phyloP scores from a whole-genome alignment of 2,329 filamentous ascomycete species.

The Paraconiothyrium brasiliense region DNA sequence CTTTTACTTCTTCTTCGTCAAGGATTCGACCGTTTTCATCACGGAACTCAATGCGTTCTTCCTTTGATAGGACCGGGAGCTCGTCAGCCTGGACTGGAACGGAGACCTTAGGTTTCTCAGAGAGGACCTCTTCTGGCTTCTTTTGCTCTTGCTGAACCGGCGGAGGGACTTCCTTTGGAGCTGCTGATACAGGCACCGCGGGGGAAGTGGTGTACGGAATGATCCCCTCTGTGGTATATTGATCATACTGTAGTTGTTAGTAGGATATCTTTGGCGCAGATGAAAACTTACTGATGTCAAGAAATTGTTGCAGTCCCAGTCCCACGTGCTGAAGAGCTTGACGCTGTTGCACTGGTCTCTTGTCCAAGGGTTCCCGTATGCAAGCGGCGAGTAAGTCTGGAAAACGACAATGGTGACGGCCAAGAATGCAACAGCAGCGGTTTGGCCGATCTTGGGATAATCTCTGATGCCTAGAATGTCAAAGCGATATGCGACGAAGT shows the following conservation, averaged over 20 bases:
- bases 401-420: slow-evolving; percentile 79
- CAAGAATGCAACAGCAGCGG: slow-evolving; percentile 78
- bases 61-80: slow-evolving; percentile 60
- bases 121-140: slow-evolving; percentile 34
- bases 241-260: slow-evolving; percentile 23
- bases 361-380: slow-evolving; percentile 95
- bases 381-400: slow-evolving; percentile 83
- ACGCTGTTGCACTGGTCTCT: slow-evolving; percentile 84
- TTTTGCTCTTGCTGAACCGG: slow-evolving; percentile 25
- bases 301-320: slow-evolving; percentile 98
- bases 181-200: slow-evolving; percentile 33
- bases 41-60: slow-evolving; percentile 91
- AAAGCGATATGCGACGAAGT: slow-evolving; percentile 82
- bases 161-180: slow-evolving; percentile 32
- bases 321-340: slow-evolving; percentile 90
- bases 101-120: slow-evolving; percentile 42
- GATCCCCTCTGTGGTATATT: slow-evolving; percentile 18
- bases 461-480: slow-evolving; percentile 72
- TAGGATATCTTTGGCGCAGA: not conserved
- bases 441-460: slow-evolving; percentile 76
- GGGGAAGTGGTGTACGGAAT: slow-evolving; percentile 33
- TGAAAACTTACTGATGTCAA: slow-evolving; percentile 77
- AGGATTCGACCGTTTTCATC: slow-evolving; percentile 93
- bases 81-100: slow-evolving; percentile 41
- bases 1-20: slow-evolving; percentile 81